A percentile compares a stretch with the other conserved stretches of the same genome.
Conservation (phyloP, 176 grass and related monocot genomes). For the Raddia guianensis region DNA sequence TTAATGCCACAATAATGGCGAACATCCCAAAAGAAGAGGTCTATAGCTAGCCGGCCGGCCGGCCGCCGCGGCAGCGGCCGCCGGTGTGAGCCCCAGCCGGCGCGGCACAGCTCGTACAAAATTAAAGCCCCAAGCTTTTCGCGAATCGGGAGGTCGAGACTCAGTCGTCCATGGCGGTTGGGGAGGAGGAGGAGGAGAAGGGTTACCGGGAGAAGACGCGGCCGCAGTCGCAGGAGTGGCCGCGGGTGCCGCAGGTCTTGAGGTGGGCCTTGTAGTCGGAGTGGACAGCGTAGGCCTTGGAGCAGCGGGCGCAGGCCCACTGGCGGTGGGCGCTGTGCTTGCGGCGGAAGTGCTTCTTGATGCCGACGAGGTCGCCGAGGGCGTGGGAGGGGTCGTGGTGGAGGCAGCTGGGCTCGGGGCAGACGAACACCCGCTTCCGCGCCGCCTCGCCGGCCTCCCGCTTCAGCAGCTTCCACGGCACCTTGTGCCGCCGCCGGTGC, state of each 20-base stretch:
- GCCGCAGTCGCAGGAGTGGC: slow-evolving; percentile 96
- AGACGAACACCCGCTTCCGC: slow-evolving; percentile 94
- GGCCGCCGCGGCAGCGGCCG: neutral
- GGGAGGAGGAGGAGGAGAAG: too few relatives aligned
- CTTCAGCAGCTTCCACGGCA: slow-evolving; percentile 99
- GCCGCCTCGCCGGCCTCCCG: slow-evolving; percentile 70
- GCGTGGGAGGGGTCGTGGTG: slow-evolving; percentile 94
- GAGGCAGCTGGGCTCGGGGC: slow-evolving; percentile 92
- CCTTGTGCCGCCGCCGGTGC: slow-evolving; percentile 99
- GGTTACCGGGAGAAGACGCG: slow-evolving; percentile 90
- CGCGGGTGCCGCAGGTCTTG: slow-evolving; percentile 98
- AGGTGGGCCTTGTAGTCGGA: slow-evolving; percentile 99
- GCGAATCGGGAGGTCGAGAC: neutral
- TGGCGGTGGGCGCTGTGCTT: slow-evolving; percentile 96
- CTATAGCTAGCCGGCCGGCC: neutral
- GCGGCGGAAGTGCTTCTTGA: slow-evolving; percentile 99
- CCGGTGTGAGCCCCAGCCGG: slow-evolving; percentile 11
- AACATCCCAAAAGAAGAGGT: slow-evolving; percentile 42
- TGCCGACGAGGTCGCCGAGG: slow-evolving; percentile 93
- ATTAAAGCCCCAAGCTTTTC: neutral
- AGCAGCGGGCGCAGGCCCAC: slow-evolving; percentile 87
- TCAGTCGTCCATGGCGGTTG: too few relatives aligned
- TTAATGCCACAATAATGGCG: slow-evolving; percentile 41
- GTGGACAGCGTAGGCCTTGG: slow-evolving; percentile 97
- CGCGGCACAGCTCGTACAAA: neutral